These are phyloP conservation scores for Cnidoscolus chayamansa DNA, from an alignment of 441 rosid species.

Conservation along the genomic window DNA sequence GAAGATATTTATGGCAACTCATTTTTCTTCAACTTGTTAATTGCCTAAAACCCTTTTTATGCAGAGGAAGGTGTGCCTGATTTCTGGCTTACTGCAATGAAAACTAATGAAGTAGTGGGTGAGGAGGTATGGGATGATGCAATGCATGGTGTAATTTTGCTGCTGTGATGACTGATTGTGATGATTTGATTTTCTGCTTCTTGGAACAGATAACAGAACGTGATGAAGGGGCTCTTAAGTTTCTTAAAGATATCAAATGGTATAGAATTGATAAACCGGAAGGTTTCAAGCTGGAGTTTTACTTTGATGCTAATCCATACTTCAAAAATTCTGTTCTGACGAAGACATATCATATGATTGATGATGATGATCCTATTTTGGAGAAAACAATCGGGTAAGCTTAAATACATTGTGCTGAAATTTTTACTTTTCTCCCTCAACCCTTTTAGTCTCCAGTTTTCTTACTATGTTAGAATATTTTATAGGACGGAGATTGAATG, in stretches of 20 bases:
- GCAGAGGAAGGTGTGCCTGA: slow-evolving; percentile 81
- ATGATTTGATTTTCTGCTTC: slow-evolving; percentile 2
- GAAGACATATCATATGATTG: slow-evolving; percentile 74
- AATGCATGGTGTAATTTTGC: not conserved
- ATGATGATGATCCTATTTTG: slow-evolving; percentile 73
- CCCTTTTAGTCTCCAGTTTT: not conserved
- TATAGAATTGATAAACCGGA: slow-evolving; percentile 57
- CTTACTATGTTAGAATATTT: slow-evolving; percentile 8
- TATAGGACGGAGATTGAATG: slow-evolving; percentile 75
- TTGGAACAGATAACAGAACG: slow-evolving; percentile 58
- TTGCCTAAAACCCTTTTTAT: slow-evolving; percentile 15
- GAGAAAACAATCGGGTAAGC: slow-evolving; percentile 75
- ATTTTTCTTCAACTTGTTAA: slow-evolving; percentile 2
- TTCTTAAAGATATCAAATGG: slow-evolving; percentile 68
- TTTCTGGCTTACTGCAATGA: slow-evolving; percentile 78
- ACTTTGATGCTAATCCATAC: slow-evolving; percentile 61
- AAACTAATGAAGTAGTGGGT: slow-evolving; percentile 59
- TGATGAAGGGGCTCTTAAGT: slow-evolving; percentile 76
- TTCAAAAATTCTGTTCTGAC: slow-evolving; percentile 66
- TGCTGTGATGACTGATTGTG: not conserved
- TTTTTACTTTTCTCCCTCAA: not conserved
- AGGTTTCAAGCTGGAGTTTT: slow-evolving; percentile 80
- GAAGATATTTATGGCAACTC: not conserved
- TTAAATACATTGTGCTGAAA: not conserved
- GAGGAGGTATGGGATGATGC: slow-evolving; percentile 51